Conservation (phyloP, 345 rosid genomes). For the Euphorbia lathyris region DNA sequence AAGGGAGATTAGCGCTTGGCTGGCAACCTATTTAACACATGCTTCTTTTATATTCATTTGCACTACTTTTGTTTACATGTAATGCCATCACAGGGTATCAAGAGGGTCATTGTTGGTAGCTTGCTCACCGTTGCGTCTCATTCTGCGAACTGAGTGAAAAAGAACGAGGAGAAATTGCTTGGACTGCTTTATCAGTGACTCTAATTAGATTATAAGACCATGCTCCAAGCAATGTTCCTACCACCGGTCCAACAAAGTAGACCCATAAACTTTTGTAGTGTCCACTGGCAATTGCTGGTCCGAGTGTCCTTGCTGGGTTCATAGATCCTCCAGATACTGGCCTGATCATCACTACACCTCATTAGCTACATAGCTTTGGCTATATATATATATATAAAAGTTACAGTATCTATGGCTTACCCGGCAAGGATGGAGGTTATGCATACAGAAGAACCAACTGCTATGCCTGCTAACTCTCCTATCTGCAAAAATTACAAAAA, state of each 20-base stretch:
- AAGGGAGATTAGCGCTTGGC: no score
- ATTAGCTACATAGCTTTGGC: not conserved
- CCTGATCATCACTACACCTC: conserved; percentile 27
- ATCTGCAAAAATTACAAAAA: conserved; percentile 21
- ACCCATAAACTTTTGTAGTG: conserved; percentile 50
- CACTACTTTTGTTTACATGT: not conserved
- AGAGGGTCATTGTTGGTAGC: conserved; percentile 17
- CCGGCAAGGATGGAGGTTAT: conserved; percentile 54
- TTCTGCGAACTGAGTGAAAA: conserved; percentile 25
- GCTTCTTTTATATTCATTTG: no score
- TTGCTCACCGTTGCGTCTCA: conserved; percentile 17
- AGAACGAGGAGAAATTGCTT: conserved; percentile 26
- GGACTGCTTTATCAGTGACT: conserved; percentile 19
- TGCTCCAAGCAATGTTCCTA: conserved; percentile 42
- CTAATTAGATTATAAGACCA: conserved; percentile 40
- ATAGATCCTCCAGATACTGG: conserved; percentile 56
- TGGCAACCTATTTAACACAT: not conserved
- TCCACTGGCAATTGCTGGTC: conserved; percentile 48
- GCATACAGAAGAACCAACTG: conserved; percentile 57
- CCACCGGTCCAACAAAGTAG: conserved; percentile 44
- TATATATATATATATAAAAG: not conserved
- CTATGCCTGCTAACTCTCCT: conserved; percentile 57
- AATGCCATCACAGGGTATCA: conserved; percentile 4
- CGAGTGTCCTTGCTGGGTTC: conserved; percentile 58
- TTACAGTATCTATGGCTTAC: conserved; percentile 24